Evolutionary conservation across 805 yeast species (phyloP), one percentile per base, ranked within the genome.

Genomic region (Naumovozyma castellii): DNA sequence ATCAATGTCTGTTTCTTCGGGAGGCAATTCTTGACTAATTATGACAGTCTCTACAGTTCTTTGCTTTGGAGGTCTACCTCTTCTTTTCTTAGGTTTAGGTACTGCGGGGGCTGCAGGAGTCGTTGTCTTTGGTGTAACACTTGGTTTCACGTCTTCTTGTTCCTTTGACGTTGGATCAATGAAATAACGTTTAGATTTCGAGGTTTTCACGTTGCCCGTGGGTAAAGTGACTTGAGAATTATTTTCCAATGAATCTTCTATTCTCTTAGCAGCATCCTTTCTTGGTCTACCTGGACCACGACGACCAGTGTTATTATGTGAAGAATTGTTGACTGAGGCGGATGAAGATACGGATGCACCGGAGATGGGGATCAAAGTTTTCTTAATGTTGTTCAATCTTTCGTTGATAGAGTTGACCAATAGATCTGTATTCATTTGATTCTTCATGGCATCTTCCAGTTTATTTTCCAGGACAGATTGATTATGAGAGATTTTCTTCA

Each of bases 281-380:
- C 57, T 49, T 33, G 64, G 64, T 38, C 64, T 51, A 5, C 64
- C 64, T 5, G 64, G 64, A 3, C 64, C 62, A 39, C 64, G 50
- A 15, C 48, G 51, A 3, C 19, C 31, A n/a, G 34, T 15, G 34
- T 31, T 35, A 5, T 32, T 18, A 34, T 16, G 28, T n/a, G 27
- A 25, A 5, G 42, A 38, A 6, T 25, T 28, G 10, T 18, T 18
- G 4, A 37, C 18, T 2, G 34, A 16, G 9, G 17, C 19, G 15
- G 29, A 32, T n/a, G 19, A 18, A 27, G 14, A n/a, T 15, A 4
- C 34, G 15, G 27, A 18, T n/a, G 17, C 14, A 25, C n/a, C 12
- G n/a, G 36, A 15, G 18, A 14, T 16, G 6, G n/a, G 18, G 13
- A 6, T 22, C 18, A 25, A 14, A 15, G 16, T 13, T 40, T 18